These are phyloP conservation scores for Aspergillus ochraceoroseus DNA, from an alignment of 2,329 filamentous ascomycete species.

Conservation along the genomic window DNA sequence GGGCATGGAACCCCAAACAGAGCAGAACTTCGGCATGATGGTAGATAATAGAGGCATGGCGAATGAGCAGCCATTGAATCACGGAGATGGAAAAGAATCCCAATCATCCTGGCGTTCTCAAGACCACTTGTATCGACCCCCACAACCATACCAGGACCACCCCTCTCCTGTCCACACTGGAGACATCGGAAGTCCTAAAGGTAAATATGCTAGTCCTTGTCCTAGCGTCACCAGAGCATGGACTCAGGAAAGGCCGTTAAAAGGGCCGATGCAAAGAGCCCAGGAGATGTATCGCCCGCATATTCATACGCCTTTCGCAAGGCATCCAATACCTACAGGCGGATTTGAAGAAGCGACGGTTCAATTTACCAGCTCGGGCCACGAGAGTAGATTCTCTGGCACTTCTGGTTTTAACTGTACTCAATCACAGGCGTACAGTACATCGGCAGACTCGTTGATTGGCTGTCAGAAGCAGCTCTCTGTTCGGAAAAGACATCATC, in stretches of 20 bases:
- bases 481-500: slow-evolving; percentile 25
- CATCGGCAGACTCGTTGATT: slow-evolving; percentile 18
- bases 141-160: slow-evolving; percentile 6
- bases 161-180: slow-evolving; percentile 6
- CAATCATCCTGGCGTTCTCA: slow-evolving; percentile 10
- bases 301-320: background rate
- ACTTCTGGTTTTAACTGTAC: slow-evolving; percentile 13
- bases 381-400: background rate
- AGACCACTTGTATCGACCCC: slow-evolving; percentile 11
- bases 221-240: slow-evolving; percentile 2
- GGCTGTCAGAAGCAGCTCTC: slow-evolving; percentile 18
- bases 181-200: slow-evolving; percentile 8
- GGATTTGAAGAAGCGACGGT: slow-evolving; percentile 6
- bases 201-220: slow-evolving; percentile 11
- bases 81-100: slow-evolving; percentile 4
- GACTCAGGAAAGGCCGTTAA: slow-evolving; percentile 4
- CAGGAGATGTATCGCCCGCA: slow-evolving; percentile 11
- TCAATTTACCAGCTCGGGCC: slow-evolving; percentile 2
- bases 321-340: slow-evolving; percentile 1
- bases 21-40: slow-evolving; percentile 4
- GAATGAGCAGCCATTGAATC: slow-evolving; percentile 1
- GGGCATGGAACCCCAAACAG: slow-evolving; percentile 1
- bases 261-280: background rate
- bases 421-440: slow-evolving; percentile 8
- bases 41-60: slow-evolving; percentile 4